These are phyloP conservation scores for Grammothele lineata DNA, from an alignment of 768 basidiomycete species.

Conservation along the genomic window DNA sequence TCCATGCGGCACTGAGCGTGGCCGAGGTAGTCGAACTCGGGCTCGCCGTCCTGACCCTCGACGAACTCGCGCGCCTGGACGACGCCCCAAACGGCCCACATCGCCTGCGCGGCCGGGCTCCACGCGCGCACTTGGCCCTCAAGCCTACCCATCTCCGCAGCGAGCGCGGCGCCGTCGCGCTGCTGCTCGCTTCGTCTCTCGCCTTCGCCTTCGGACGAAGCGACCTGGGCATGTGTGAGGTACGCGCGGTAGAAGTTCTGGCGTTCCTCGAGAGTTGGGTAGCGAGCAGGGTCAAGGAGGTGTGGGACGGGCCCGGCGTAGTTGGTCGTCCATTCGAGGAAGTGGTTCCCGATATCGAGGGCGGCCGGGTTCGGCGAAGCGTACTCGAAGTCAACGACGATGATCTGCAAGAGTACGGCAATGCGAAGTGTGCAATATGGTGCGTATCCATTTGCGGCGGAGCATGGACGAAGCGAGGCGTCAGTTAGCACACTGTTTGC, in stretches of 20 bases:
- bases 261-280: conserved; percentile 72
- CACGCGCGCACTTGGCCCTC: conserved; percentile 81
- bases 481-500: conserved; percentile 4
- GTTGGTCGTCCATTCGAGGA: conserved; percentile 95
- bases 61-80: conserved; percentile 82
- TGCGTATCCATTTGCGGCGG: conserved; percentile 1
- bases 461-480: neutral
- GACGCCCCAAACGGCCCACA: conserved; percentile 95
- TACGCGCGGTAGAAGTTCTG: conserved; percentile 86
- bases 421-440: no score
- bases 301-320: conserved; percentile 75
- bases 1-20: conserved; percentile 72
- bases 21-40: conserved; percentile 87
- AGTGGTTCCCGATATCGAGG: conserved; percentile 96
- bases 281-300: conserved; percentile 54
- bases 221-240: conserved; percentile 42
- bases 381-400: conserved; percentile 98
- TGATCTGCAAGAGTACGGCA: conserved; percentile 49
- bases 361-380: conserved; percentile 89
- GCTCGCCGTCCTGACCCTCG: conserved; percentile 49
- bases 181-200: no score
- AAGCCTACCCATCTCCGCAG: conserved; percentile 41
- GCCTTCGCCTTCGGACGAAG: no score
- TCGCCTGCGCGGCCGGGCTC: conserved; percentile 87
- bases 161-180: neutral